Evolutionary conservation across 257 asterid species (phyloP).

Genomic region (Jasminum sambac): DNA sequence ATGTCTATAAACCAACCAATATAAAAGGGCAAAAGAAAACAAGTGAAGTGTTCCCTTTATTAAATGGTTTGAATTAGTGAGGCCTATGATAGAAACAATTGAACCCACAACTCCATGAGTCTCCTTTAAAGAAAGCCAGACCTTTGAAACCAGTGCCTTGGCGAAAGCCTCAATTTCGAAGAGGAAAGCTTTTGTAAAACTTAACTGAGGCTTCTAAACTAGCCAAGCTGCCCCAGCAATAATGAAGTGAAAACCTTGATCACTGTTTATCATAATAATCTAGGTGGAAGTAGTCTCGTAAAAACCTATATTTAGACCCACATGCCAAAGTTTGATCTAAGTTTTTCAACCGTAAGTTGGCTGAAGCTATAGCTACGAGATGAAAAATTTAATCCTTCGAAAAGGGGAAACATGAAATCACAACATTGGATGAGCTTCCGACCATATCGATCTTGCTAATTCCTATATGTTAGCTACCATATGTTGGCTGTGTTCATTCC

Average conservation of each 20-base stretch:
- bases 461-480: neutral
- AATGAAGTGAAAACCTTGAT: too few species aligned
- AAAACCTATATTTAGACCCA: constrained; percentile 1
- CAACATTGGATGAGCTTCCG: neutral
- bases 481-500: neutral
- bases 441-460: neutral
- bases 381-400: neutral
- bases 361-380: neutral
- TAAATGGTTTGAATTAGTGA: neutral
- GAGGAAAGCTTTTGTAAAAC: neutral
- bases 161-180: neutral
- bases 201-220: neutral
- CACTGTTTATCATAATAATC: neutral
- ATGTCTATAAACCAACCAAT: too few species aligned
- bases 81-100: neutral
- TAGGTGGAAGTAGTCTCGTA: neutral
- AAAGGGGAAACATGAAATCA: neutral
- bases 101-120: neutral
- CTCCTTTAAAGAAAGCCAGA: neutral
- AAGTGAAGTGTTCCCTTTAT: too few species aligned
- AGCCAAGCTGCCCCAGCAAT: neutral
- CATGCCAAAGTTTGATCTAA: neutral
- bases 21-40: too few species aligned
- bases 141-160: neutral
- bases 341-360: neutral